Conservation (phyloP, 1,284 basidiomycete genomes). For the Apiotrichum mycotoxinovorans region DNA sequence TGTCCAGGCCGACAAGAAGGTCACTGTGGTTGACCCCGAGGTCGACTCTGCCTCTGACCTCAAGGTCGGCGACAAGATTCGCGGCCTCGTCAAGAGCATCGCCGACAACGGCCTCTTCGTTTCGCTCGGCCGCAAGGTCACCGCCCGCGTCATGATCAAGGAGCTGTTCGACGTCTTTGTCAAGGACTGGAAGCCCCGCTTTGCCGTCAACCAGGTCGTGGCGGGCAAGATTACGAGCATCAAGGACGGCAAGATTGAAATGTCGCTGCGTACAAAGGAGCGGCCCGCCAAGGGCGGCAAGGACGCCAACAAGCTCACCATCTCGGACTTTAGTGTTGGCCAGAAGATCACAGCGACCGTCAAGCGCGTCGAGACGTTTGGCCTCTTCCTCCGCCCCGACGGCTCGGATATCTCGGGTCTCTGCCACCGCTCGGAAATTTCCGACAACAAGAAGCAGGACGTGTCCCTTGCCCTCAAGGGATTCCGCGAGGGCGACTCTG, state of each 20-base stretch:
- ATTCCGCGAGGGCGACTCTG: constrained; percentile 81
- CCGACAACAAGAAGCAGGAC: constrained; percentile 77
- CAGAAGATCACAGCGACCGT: constrained; percentile 72
- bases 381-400: constrained; percentile 85
- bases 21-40: constrained; percentile 63
- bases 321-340: constrained; percentile 65
- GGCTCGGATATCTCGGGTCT: constrained; percentile 79
- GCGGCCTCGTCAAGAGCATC: constrained; percentile 87
- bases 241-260: constrained; percentile 76
- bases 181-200: constrained; percentile 89
- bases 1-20: constrained; percentile 53
- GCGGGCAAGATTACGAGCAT: constrained; percentile 77
- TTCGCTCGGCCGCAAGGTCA: constrained; percentile 71
- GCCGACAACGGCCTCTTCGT: constrained; percentile 83
- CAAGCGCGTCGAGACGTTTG: constrained; percentile 75
- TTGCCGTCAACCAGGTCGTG: constrained; percentile 77
- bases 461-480: constrained; percentile 70
- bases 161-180: constrained; percentile 89
- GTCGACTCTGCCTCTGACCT: constrained; percentile 65
- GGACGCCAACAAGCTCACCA: constrained; percentile 29
- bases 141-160: constrained; percentile 88
- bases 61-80: constrained; percentile 66
- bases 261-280: constrained; percentile 67
- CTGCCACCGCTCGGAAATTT: constrained; percentile 89
- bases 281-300: constrained; percentile 51